Base-by-base conservation (phyloP, 352 stramenopile species). In the Aphanomyces astaci region DNA sequence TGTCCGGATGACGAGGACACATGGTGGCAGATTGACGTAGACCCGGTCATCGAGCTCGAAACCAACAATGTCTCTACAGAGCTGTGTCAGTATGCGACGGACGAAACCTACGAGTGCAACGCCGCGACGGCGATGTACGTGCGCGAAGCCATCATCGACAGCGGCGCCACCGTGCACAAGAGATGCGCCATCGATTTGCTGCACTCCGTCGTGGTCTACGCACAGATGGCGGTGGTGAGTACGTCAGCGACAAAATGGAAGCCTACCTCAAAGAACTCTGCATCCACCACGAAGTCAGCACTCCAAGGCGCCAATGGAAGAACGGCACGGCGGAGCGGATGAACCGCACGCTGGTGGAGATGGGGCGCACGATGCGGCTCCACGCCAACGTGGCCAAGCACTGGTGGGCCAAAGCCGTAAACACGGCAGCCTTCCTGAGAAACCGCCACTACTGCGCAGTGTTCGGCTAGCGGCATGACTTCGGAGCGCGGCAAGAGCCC, bases 161-260 rank as follows among this genome's bases (percentile, higher is more conserved):
- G 64, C 49, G 73, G 73, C 4, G 70, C 70, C 15, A 75, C 70
- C 31, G 64, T 53, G 11, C 51, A 75, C 46, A 77, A 74, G 70
- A 71, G 54, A 1, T 45, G 53, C n/a, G 49, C 66, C 19, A 15
- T n/a, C 2, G 63, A 13, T 71, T 59, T 59, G 0, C n/a, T 43
- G 33, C 62, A n/a, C 28, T 70, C 22, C 1, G 36, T 22, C 15
- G 4, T 0, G 25, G 32, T 13, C 17, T 73, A 22, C 24, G 55
- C 17, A 0, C 53, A 30, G 46, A 54, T 54, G 46, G 46, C 9
- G 46, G 46, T 5, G 46, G 46, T 13, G 46, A 54, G 27, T 54
- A 22, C 27, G 27, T 28, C 5, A 28, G 7, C 17, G 46, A 22
- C 4, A 28, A 54, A 9, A 28, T 54, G 13, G 19, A 54, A 22